These are phyloP conservation scores for Hyaloperonospora brassicae DNA, from an alignment of 352 stramenopile genomes.

Conservation along the genomic window DNA sequence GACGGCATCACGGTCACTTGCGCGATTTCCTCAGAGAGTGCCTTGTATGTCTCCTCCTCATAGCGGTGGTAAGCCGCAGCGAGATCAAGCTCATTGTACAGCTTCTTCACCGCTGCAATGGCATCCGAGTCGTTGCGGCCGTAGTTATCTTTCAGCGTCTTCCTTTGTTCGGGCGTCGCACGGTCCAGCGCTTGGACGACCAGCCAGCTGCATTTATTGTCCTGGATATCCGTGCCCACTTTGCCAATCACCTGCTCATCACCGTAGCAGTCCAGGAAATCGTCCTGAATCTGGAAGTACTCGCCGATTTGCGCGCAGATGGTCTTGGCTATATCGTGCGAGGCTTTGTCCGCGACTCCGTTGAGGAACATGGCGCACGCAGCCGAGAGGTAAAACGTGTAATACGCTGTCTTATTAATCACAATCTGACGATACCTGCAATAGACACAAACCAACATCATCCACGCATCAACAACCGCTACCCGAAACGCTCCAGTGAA, in stretches of 20 bases:
- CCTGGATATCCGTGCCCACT: constrained; percentile 97
- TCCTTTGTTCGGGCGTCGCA: constrained; percentile 64
- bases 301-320: constrained; percentile 95
- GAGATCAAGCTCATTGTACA: constrained; percentile 92
- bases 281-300: constrained; percentile 99
- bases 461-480: background rate
- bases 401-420: constrained; percentile 98
- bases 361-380: constrained; percentile 87
- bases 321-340: constrained; percentile 82
- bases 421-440: constrained; percentile 88
- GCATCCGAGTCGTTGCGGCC: constrained; percentile 72
- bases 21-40: constrained; percentile 74
- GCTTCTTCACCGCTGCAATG: constrained; percentile 86
- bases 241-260: constrained; percentile 90
- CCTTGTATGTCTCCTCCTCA: constrained; percentile 89
- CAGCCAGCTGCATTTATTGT: constrained; percentile 99
- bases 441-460: constrained; percentile 11
- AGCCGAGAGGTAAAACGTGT: constrained; percentile 98
- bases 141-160: constrained; percentile 89
- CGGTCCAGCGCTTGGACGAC: constrained; percentile 90
- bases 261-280: constrained; percentile 98
- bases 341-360: constrained; percentile 72
- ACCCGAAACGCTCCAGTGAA: constrained; percentile 5
- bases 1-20: constrained; percentile 81
- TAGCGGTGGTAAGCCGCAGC: constrained; percentile 86